Percentiles rank a stretch among this genome's conserved stretches.
These are phyloP conservation scores for Sicyos edulis DNA, from an alignment of 306 rosid species.

Conservation along the genomic window DNA sequence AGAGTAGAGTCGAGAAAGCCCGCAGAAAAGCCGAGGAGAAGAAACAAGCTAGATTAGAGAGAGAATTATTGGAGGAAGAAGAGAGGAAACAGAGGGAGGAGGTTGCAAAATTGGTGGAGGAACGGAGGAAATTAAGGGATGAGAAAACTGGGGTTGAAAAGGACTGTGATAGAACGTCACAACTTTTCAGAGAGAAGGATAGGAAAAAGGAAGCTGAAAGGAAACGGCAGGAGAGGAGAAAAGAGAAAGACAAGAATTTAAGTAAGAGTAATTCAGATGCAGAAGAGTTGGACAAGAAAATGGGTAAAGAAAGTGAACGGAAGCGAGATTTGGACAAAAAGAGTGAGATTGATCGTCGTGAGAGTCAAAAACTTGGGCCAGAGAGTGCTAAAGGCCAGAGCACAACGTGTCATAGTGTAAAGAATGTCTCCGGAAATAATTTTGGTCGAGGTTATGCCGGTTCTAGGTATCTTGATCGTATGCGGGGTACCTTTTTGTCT, in stretches of 20 bases:
- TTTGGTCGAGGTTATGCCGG: constrained; percentile 59
- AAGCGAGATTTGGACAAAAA: constrained; percentile 69
- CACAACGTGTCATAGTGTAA: constrained; percentile 39
- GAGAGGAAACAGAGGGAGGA: constrained; percentile 98
- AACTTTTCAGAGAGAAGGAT: constrained; percentile 49
- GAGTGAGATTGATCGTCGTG: constrained; percentile 56
- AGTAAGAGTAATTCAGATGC: constrained; percentile 96
- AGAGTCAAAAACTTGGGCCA: constrained; percentile 50
- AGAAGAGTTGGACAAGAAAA: constrained; percentile 80
- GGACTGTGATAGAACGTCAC: constrained; percentile 49
- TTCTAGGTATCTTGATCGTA: constrained; percentile 79
- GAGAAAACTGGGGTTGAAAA: constrained; percentile 80
- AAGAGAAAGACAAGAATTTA: constrained; percentile 80
- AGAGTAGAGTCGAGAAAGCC: constrained; percentile 90
- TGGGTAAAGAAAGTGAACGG: constrained; percentile 69
- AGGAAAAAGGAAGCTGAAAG: constrained; percentile 73
- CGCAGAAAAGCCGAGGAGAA: constrained; percentile 99
- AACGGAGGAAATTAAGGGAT: constrained; percentile 86
- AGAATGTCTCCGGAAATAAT: constrained; percentile 42
- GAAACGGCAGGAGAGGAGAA: constrained; percentile 81
- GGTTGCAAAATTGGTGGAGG: constrained; percentile 95
- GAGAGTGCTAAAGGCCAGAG: constrained; percentile 51
- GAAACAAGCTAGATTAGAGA: constrained; percentile 93
- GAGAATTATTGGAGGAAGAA: constrained; percentile 91
- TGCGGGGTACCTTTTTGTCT: constrained; percentile 82